These are phyloP conservation scores for Podila epicladia DNA, from an alignment of 192 early-diverging fungal genomes.

Conservation along the genomic window DNA sequence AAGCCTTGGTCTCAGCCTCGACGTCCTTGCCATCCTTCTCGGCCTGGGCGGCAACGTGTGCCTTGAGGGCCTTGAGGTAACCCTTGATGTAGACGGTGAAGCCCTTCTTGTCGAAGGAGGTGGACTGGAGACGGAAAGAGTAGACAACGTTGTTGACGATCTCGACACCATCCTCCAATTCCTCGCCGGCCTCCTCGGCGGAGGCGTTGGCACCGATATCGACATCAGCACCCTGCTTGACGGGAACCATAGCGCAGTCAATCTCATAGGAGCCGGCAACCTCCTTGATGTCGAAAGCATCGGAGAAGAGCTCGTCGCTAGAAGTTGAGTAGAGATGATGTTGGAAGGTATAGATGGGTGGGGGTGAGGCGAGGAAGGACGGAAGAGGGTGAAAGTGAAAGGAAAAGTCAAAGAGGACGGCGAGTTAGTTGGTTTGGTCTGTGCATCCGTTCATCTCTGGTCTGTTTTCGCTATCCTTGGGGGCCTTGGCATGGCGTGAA, in stretches of 20 bases:
- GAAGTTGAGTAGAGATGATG: background rate
- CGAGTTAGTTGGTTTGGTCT: background rate
- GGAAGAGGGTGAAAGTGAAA: background rate
- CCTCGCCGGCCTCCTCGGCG: constrained; percentile 81
- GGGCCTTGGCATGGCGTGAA: background rate
- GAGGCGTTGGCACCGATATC: constrained; percentile 95
- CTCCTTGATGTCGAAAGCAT: constrained; percentile 79
- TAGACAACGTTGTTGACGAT: constrained; percentile 90
- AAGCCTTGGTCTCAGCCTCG: constrained; percentile 52
- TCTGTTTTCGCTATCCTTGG: background rate
- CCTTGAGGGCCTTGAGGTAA: constrained; percentile 89
- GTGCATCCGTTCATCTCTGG: background rate
- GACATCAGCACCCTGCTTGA: constrained; percentile 74
- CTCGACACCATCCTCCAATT: constrained; percentile 65
- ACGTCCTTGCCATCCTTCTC: constrained; percentile 56
- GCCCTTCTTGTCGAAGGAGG: constrained; percentile 91
- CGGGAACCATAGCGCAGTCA: constrained; percentile 71
- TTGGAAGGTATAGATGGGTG: background rate
- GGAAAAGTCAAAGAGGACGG: background rate
- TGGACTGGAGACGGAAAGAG: constrained; percentile 77
- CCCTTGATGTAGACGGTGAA: constrained; percentile 93
- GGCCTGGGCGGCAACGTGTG: constrained; percentile 53
- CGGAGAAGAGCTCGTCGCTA: constrained; percentile 92
- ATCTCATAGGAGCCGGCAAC: constrained; percentile 79
- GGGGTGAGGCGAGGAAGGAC: constrained; percentile 1